A percentile compares a stretch with the other conserved stretches of the same genome.
Evolutionary conservation across 495 filamentous ascomycete genomes (phyloP).

Genomic region (Penicillium crystallinum): DNA sequence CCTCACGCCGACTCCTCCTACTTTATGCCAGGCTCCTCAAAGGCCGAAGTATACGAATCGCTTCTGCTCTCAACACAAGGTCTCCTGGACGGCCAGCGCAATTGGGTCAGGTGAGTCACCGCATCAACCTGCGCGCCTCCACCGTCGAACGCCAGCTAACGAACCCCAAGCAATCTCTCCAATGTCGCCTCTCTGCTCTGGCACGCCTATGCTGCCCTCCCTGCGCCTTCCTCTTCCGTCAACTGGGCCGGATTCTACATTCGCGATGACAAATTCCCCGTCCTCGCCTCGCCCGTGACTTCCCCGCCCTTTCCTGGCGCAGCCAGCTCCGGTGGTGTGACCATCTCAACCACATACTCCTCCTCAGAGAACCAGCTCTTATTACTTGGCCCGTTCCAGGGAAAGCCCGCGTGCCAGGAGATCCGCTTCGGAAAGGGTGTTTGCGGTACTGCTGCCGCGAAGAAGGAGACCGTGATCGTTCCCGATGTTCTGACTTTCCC

Average conservation of each 20-base stretch:
- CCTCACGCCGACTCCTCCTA: slow-evolving; percentile 83
- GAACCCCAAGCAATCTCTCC: slow-evolving; percentile 66
- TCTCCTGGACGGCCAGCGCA: slow-evolving; percentile 72
- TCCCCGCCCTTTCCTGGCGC: slow-evolving; percentile 18
- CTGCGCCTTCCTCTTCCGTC: slow-evolving; percentile 62
- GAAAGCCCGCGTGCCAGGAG: slow-evolving; percentile 81
- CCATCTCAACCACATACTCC: slow-evolving; percentile 25
- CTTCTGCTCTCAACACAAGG: slow-evolving; percentile 65
- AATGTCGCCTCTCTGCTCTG: slow-evolving; percentile 81
- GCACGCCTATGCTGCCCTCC: slow-evolving; percentile 77
- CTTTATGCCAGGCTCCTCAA: slow-evolving; percentile 60
- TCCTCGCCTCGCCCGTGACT: slow-evolving; percentile 27
- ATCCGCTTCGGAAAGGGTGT: slow-evolving; percentile 78
- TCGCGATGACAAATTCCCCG: slow-evolving; percentile 53
- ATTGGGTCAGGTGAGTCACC: slow-evolving; percentile 80
- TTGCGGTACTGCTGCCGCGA: slow-evolving; percentile 71
- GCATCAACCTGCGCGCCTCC: neutral
- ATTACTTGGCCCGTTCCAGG: slow-evolving; percentile 83
- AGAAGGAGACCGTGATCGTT: slow-evolving; percentile 62
- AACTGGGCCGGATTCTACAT: slow-evolving; percentile 96
- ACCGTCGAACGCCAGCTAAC: neutral
- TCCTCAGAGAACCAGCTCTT: slow-evolving; percentile 37
- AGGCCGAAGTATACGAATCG: slow-evolving; percentile 71
- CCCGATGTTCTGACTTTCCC: slow-evolving; percentile 71
- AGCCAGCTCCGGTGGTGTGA: slow-evolving; percentile 9